phyloP scores from a whole-genome alignment of 2,329 filamentous ascomycete species.

The Teratosphaeria destructans region DNA sequence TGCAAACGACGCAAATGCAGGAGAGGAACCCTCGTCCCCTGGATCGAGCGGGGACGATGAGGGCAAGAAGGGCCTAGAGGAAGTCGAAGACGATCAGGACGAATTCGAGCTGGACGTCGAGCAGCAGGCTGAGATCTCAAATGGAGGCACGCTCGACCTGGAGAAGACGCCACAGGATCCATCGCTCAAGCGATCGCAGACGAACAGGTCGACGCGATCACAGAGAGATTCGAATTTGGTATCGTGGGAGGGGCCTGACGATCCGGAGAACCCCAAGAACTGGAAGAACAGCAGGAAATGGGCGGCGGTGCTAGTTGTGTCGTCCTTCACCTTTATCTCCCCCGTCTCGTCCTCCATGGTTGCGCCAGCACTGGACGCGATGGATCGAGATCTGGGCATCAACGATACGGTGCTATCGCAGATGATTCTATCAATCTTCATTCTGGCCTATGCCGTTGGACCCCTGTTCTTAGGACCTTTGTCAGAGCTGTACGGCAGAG shows the following conservation, averaged over 20 bases:
- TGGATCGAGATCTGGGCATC: conserved; percentile 20
- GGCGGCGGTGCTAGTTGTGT: conserved; percentile 28
- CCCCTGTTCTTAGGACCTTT: conserved; percentile 23
- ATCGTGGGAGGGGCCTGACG: conserved; percentile 33
- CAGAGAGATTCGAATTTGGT: conserved; percentile 19
- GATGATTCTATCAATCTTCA: conserved; percentile 25
- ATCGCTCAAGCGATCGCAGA: background rate
- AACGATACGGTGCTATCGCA: conserved; percentile 12
- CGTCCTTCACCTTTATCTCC: conserved; percentile 26
- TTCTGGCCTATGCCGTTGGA: conserved; percentile 24
- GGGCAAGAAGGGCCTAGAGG: background rate
- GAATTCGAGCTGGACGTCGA: background rate
- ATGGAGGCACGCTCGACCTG: background rate
- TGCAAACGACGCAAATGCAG: background rate
- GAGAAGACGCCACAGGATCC: background rate
- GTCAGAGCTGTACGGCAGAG: conserved; percentile 22
- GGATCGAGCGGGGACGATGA: background rate
- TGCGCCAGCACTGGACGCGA: conserved; percentile 18
- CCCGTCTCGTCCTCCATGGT: conserved; percentile 26
- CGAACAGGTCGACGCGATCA: background rate
- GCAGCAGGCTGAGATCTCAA: background rate
- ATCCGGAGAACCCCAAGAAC: conserved; percentile 35
- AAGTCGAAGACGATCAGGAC: background rate
- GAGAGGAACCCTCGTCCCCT: background rate
- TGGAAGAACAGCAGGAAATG: conserved; percentile 33